Base-by-base conservation (phyloP, 495 filamentous ascomycete genomes). In the Penicillium macrosclerotiorum region DNA sequence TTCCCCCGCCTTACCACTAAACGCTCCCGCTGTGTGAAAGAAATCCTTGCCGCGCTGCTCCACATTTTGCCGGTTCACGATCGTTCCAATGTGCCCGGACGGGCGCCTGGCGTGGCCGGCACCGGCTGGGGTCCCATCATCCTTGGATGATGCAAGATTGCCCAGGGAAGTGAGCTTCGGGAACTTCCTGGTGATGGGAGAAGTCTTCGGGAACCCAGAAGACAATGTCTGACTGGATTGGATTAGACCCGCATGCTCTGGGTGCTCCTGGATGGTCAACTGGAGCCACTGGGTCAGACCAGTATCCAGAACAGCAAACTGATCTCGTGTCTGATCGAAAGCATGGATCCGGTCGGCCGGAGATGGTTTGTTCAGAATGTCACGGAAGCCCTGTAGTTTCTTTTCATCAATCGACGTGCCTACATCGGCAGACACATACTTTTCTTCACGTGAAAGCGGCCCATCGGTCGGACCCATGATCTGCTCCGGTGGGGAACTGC, bases 1-100 rank as follows among this genome's bases (percentile, higher is more conserved):
- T 54, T 85, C 86, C 20, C 77, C 78, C 17, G 79, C 84, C 58
- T 84, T 85, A 14, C 84, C 84, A 49, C 85, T 81, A 46, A 86
- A 69, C 3, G 80, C 68, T 6, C 87, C 86, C 27, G 90, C 90
- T 3, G 81, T 82, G 52, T 92, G 86, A 46, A 96, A 71, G 3
- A 95, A 65, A 42, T 93, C 89, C 61, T 95, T 96, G 54, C 90
- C 83, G 68, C 86, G 88, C 14, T 79, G 74, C 36, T 86, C 84
- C 40, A 88, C 68, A 35, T 68, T 65, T 46, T 68, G 65, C 42
- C 64, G 64, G 47, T 63, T 69, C 47, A 69, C 65, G 43, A 69
- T 67, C 2, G 64, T 62, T 26, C 68, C 68, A 20, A 72, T 59
- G 23, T 53, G 64, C 7, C 55, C 67, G 16, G 66, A 73, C 1